These are phyloP conservation scores for Colletotrichum godetiae DNA, from an alignment of 2,329 filamentous ascomycete genomes.

Conservation along the genomic window DNA sequence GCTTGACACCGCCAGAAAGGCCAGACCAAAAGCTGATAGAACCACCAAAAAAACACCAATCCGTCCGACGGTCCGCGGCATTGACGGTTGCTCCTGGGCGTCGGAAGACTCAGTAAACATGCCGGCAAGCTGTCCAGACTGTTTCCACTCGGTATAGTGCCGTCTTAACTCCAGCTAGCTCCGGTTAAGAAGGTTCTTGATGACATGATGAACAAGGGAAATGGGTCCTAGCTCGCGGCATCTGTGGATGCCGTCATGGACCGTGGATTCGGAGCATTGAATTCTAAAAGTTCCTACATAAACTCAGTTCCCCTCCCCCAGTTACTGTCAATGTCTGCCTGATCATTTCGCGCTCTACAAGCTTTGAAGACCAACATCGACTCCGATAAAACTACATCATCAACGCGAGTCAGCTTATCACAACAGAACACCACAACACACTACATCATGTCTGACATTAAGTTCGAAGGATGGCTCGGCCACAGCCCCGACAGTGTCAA, in stretches of 20 bases:
- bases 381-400: no score
- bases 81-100: constrained; percentile 10
- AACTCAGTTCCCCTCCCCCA: neutral
- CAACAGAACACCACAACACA: neutral
- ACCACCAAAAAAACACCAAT: neutral
- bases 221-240: neutral
- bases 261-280: neutral
- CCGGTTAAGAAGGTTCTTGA: constrained; percentile 16
- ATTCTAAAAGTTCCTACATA: constrained; percentile 9
- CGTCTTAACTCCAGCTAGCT: constrained; percentile 30
- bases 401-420: neutral
- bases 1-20: constrained; percentile 1
- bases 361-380: neutral
- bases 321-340: fast-evolving
- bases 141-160: constrained; percentile 5
- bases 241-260: constrained; percentile 32
- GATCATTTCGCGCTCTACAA: neutral
- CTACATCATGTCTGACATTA: constrained; percentile 51
- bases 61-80: neutral
- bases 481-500: constrained; percentile 51
- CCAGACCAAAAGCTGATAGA: neutral
- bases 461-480: constrained; percentile 65
- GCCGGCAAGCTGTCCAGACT: neutral
- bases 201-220: constrained; percentile 13
- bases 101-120: neutral